These are phyloP conservation scores for Chaetothyriales sp. DNA, from an alignment of 2,329 filamentous ascomycete genomes.

Conservation along the genomic window DNA sequence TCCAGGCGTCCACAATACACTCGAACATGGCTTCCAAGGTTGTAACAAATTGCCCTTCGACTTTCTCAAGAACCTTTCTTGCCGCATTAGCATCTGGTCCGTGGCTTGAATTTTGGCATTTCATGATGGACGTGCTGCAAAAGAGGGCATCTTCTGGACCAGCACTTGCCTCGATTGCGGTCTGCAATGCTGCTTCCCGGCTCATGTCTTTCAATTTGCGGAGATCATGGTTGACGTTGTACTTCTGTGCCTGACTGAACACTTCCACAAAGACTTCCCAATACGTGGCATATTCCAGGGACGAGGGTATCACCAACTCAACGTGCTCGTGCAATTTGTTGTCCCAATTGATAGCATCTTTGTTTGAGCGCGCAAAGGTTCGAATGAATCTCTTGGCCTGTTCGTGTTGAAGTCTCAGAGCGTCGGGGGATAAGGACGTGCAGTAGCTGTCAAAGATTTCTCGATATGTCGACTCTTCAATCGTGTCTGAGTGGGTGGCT, in stretches of 20 bases:
- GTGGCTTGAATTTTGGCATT: background rate
- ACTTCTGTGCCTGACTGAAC: background rate
- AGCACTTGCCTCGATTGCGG: background rate
- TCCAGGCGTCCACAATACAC: background rate
- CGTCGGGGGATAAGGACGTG: background rate
- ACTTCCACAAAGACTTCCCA: background rate
- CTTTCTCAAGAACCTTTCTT: background rate
- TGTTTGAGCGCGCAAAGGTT: conserved; percentile 29
- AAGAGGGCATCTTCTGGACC: background rate
- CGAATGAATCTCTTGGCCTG: conserved; percentile 42
- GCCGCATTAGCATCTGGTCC: background rate
- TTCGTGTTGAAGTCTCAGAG: conserved; percentile 32
- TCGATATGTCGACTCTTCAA: background rate
- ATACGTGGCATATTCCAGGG: background rate
- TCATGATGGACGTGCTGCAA: background rate
- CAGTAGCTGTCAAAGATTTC: conserved; percentile 1
- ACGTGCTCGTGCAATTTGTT: background rate
- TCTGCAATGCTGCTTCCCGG: background rate
- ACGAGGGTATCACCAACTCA: background rate
- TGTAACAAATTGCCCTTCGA: background rate
- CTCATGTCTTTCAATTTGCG: background rate
- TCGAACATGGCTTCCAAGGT: background rate
- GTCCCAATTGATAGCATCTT: background rate
- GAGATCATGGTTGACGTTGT: background rate
- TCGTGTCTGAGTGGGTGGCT: background rate